phyloP scores from a whole-genome alignment of 164 flowering plant species.

The Annona cherimola region DNA sequence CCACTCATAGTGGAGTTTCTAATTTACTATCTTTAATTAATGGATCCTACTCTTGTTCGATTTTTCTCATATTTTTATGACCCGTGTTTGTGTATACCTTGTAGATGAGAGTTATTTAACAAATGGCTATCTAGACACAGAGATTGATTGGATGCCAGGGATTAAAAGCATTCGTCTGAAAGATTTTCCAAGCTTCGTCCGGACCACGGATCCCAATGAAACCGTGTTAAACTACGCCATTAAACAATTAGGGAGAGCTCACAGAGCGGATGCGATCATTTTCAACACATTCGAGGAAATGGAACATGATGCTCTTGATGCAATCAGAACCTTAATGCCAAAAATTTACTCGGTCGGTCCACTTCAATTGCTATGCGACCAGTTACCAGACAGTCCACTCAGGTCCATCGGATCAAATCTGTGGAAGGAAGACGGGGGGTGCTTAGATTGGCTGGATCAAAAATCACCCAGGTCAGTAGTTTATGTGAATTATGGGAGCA shows the following conservation, averaged over 20 bases:
- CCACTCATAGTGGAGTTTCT: too few species aligned
- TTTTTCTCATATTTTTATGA: too few species aligned
- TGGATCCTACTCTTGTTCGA: too few species aligned
- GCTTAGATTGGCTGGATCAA: not conserved
- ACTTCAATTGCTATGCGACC: not conserved
- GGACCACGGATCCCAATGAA: slow-evolving; percentile 10
- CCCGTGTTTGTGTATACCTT: not conserved
- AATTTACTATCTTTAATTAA: too few species aligned
- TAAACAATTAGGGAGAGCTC: slow-evolving; percentile 12
- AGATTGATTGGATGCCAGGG: slow-evolving; percentile 14
- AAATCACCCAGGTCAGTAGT: slow-evolving; percentile 1
- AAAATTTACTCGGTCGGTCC: slow-evolving; percentile 11
- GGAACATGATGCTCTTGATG: slow-evolving; percentile 14
- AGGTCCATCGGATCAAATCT: slow-evolving; percentile 5
- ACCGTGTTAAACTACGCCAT: slow-evolving; percentile 4
- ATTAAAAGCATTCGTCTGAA: slow-evolving; percentile 9
- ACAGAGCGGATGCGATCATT: slow-evolving; percentile 20
- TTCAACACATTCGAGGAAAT: slow-evolving; percentile 24
- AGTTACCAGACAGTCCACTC: not conserved
- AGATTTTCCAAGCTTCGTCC: slow-evolving; percentile 11
- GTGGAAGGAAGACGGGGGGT: slow-evolving; percentile 8
- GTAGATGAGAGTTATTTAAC: slow-evolving; percentile 15
- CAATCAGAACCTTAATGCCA: slow-evolving; percentile 1
- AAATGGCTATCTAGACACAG: slow-evolving; percentile 13
- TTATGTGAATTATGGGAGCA: slow-evolving; percentile 5